These are phyloP conservation scores for Circinella minor DNA, from an alignment of 371 early-diverging fungal genomes.

Conservation along the genomic window DNA sequence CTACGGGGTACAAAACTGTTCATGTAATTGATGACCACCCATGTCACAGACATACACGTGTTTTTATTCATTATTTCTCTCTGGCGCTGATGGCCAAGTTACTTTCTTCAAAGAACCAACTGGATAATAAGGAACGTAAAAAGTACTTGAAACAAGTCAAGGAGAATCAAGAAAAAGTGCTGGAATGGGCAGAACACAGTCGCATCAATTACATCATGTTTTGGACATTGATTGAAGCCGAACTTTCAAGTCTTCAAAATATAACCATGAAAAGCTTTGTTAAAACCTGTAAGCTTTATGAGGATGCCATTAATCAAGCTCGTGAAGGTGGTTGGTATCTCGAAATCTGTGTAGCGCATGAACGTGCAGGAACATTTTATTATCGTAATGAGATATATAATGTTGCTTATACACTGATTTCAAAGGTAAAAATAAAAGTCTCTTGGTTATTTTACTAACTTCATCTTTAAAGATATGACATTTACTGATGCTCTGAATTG, in stretches of 20 bases:
- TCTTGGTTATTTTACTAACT: background rate
- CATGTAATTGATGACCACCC: conserved; percentile 36
- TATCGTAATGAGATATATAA: conserved; percentile 38
- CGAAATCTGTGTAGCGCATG: conserved; percentile 38
- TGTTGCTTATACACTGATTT: conserved; percentile 37
- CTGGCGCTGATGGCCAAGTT: conserved; percentile 42
- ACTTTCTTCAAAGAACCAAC: conserved; percentile 10
- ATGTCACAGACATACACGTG: conserved; percentile 37
- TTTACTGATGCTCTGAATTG: background rate
- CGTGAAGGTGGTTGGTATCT: conserved; percentile 40
- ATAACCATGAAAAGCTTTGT: conserved; percentile 17
- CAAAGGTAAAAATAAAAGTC: conserved; percentile 27
- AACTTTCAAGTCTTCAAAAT: conserved; percentile 6
- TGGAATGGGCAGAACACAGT: conserved; percentile 36
- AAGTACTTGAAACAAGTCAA: conserved; percentile 27
- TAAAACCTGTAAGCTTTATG: conserved; percentile 32
- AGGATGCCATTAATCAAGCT: conserved; percentile 42
- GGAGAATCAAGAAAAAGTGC: conserved; percentile 31
- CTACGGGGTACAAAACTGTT: conserved; percentile 31
- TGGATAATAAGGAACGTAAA: conserved; percentile 8
- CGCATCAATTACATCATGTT: conserved; percentile 35
- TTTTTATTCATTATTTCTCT: conserved; percentile 33
- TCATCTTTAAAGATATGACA: background rate
- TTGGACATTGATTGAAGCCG: conserved; percentile 30
- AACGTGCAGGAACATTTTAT: conserved; percentile 47